Evolutionary conservation across 2,329 filamentous ascomycete genomes (phyloP), one percentile per base, ranked within the genome.

Genomic region (Amesomyces nigricolor): DNA sequence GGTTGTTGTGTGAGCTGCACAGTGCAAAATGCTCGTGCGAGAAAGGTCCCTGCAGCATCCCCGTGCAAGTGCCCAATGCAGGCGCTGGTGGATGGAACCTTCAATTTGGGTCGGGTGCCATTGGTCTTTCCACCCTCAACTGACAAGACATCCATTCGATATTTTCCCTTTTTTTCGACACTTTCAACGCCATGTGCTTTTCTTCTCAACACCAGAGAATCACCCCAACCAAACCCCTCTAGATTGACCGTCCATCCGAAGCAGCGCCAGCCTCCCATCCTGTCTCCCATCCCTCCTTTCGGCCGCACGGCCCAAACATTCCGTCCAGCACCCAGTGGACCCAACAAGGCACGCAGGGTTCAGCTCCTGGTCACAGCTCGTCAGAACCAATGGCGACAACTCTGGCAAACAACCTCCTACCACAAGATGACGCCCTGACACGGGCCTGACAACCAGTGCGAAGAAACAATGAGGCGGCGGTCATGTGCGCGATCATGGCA

Each of bases 261-360:
- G 30, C 38, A 8, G 30, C 19, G 10, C 30, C n/a, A 42, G 14
- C 42, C 5, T 10, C 17, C 9, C 9, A 8, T 14, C 7, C 22
- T 19, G 26, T 4, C 22, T 32, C 16, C 32, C 35, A n/a, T 42
- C 16, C 9, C 13, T 32, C 56, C 58, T 60, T 56, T 61, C 54
- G 57, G 56, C 58, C 58, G 59, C 61, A 63, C 51, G 47, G 54
- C 44, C 48, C 51, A 51, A 48, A 44, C 51, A 32, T 50, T 38
- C 45, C 22, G 22, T 26, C 22, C 35, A 43, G 26, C 38, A 45
- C 49, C 47, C 38, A 42, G 50, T 40, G 43, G 26, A n/a, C 11
- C 43, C 7, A 16, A 30, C 22, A 26, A 26, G 22, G 22, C 4
- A 26, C 38, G 16, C 44, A 45, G 19, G 51, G 51, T 44, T 53